Conservation (phyloP, 106 monocot species). For the Allium sativum region DNA sequence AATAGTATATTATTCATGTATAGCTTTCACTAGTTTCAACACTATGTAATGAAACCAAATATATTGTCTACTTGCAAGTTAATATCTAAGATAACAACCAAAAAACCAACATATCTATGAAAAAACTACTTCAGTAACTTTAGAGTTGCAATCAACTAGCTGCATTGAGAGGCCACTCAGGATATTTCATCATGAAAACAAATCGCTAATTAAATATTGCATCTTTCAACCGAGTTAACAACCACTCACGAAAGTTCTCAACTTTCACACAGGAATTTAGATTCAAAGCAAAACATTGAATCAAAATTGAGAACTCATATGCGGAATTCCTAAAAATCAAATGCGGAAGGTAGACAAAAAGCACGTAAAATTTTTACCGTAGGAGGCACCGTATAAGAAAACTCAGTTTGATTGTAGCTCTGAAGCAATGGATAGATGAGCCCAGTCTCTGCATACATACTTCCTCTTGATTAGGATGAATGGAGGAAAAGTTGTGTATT, state of each 20-base stretch:
- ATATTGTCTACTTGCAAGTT: neutral
- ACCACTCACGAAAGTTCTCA: neutral
- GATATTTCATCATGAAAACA: constrained; percentile 1
- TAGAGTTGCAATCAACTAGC: neutral
- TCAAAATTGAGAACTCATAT: constrained; percentile 4
- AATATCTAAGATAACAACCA: neutral
- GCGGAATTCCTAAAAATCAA: neutral
- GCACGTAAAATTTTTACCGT: neutral
- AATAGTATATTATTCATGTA: neutral
- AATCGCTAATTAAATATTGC: neutral
- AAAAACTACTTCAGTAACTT: neutral
- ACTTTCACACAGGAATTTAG: neutral
- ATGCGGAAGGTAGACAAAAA: neutral
- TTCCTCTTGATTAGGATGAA: neutral
- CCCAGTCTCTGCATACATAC: constrained; percentile 3
- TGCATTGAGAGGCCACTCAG: neutral
- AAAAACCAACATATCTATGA: constrained; percentile 2
- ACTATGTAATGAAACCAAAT: neutral
- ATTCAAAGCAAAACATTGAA: neutral
- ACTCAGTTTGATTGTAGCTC: constrained; percentile 4
- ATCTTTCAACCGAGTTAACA: neutral
- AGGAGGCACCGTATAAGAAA: neutral
- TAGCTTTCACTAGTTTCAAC: neutral
- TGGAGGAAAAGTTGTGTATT: neutral
- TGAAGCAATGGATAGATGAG: constrained; percentile 6